Evolutionary conservation across 225 moss, liverwort and hornwort genomes (phyloP).

Genomic region (Sphagnum tenellum): DNA sequence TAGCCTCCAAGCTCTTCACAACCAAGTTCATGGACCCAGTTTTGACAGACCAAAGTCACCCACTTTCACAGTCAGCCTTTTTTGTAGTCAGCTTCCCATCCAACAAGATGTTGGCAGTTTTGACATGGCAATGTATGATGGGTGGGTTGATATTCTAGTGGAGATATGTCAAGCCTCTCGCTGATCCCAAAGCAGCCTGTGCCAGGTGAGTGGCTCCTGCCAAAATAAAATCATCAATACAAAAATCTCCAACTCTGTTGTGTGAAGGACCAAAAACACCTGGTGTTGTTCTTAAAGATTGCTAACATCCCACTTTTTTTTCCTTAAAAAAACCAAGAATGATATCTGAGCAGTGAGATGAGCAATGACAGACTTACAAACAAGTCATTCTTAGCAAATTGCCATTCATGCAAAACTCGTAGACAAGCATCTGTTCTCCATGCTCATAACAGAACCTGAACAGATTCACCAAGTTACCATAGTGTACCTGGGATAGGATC

Average conservation of each 20-base stretch:
- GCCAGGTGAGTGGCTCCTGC: constrained; percentile 50
- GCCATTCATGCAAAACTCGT: constrained; percentile 88
- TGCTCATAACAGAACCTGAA: constrained; percentile 93
- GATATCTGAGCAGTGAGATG: too few species aligned
- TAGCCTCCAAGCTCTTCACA: constrained; percentile 51
- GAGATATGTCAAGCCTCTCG: constrained; percentile 66
- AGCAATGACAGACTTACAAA: constrained; percentile 27
- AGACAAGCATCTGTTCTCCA: constrained; percentile 84
- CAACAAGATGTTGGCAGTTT: constrained; percentile 68
- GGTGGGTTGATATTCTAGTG: constrained; percentile 70
- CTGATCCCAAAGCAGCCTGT: constrained; percentile 56
- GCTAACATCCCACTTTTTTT: too few species aligned
- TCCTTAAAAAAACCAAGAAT: too few species aligned
- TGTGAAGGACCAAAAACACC: too few species aligned
- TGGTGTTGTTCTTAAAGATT: too few species aligned
- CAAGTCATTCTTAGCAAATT: constrained; percentile 69
- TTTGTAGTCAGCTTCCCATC: constrained; percentile 31
- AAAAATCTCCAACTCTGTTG: too few species aligned
- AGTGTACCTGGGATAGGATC: constrained; percentile 82
- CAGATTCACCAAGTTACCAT: constrained; percentile 70
- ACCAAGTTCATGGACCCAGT: constrained; percentile 61
- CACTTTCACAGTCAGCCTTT: constrained; percentile 39
- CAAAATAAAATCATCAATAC: too few species aligned
- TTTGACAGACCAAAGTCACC: constrained; percentile 91
- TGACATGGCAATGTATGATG: constrained; percentile 79